Evolutionary conservation across 306 rosid species (phyloP).

Genomic region (Cucurbita maxima): DNA sequence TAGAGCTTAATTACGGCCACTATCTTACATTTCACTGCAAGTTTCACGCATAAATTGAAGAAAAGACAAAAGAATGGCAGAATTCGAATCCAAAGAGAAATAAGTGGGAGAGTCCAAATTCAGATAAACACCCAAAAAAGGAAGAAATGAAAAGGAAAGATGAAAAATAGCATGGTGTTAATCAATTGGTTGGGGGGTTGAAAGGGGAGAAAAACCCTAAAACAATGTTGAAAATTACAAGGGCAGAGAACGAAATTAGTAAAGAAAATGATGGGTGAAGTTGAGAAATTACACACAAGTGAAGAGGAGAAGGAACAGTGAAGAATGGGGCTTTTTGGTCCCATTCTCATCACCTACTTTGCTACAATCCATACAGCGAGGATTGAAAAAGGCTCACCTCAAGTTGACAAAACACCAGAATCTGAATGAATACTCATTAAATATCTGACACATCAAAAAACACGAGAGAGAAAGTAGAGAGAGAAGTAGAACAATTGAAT

Average conservation of each 20-base stretch:
- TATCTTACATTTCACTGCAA: constrained; percentile 6
- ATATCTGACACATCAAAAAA: constrained; percentile 35
- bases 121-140: constrained; percentile 1
- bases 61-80: background rate
- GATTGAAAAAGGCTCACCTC: constrained; percentile 52
- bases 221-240: constrained; percentile 18
- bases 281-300: constrained; percentile 34
- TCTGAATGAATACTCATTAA: constrained; percentile 46
- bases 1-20: background rate
- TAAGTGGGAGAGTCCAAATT: constrained; percentile 14
- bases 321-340: constrained; percentile 60
- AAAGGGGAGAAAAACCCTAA: constrained; percentile 11
- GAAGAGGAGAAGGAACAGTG: constrained; percentile 5
- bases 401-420: constrained; percentile 49
- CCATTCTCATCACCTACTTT: constrained; percentile 51
- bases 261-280: constrained; percentile 58
- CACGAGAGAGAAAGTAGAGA: constrained; percentile 20
- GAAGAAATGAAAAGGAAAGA: background rate
- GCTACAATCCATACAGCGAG: constrained; percentile 43
- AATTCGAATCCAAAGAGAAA: background rate
- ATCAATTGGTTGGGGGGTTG: background rate
- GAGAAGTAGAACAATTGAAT: background rate
- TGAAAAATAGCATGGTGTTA: background rate
- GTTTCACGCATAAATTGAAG: constrained; percentile 5
- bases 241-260: constrained; percentile 31